A percentile compares a stretch with the other conserved stretches of the same genome.
phyloP scores from a whole-genome alignment of 2,329 filamentous ascomycete species.

The Amesomyces nigricolor region DNA sequence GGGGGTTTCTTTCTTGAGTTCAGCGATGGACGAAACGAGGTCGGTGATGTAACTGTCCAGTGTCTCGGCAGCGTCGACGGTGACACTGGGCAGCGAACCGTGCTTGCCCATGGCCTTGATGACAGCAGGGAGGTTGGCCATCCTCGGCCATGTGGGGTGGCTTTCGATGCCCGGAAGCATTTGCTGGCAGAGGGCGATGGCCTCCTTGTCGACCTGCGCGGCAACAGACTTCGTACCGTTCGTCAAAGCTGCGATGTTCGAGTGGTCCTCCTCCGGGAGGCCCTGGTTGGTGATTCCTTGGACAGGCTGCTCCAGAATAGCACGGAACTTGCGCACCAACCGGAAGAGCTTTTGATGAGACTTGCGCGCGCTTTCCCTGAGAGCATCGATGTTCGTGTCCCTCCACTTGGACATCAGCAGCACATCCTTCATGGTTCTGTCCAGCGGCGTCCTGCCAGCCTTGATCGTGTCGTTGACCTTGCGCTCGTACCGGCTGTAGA shows the following conservation, averaged over 20 bases:
- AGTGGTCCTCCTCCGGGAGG: constrained; percentile 47
- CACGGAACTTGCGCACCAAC: constrained; percentile 83
- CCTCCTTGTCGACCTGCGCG: constrained; percentile 31
- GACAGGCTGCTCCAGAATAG: constrained; percentile 70
- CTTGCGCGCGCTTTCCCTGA: constrained; percentile 81
- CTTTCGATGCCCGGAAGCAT: constrained; percentile 35
- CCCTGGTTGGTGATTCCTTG: constrained; percentile 56
- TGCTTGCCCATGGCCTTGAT: constrained; percentile 68
- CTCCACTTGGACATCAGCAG: constrained; percentile 94
- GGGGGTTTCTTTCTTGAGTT: constrained; percentile 80
- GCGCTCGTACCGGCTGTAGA: constrained; percentile 66
- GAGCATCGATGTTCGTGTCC: constrained; percentile 86
- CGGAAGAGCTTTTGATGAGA: constrained; percentile 92
- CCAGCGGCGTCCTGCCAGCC: constrained; percentile 66
- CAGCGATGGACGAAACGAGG: constrained; percentile 60
- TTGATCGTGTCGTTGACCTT: constrained; percentile 59
- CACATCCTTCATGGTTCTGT: constrained; percentile 91
- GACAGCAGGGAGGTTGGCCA: constrained; percentile 65
- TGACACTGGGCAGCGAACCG: constrained; percentile 45
- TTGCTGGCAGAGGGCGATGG: constrained; percentile 32
- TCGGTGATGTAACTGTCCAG: constrained; percentile 65
- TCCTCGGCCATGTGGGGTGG: constrained; percentile 48
- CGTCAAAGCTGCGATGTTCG: constrained; percentile 12
- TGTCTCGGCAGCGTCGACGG: constrained; percentile 51
- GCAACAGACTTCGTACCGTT: constrained; percentile 17